Evolutionary conservation across 345 rosid species (phyloP).

Genomic region (Bretschneidera sinensis): DNA sequence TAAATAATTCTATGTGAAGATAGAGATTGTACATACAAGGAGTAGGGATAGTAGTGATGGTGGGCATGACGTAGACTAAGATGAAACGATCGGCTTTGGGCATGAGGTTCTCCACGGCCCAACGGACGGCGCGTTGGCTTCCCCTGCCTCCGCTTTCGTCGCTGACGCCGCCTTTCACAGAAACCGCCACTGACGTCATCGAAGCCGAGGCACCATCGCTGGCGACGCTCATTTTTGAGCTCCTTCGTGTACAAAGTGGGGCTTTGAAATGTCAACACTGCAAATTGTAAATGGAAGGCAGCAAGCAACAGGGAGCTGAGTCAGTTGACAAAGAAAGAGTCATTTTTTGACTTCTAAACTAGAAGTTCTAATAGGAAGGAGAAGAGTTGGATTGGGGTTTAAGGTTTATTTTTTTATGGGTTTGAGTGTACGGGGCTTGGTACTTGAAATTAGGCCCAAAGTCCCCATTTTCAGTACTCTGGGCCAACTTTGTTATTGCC

Average conservation of each 20-base stretch:
- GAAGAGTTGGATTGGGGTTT: too few species aligned
- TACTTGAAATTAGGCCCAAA: too few species aligned
- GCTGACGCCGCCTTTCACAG: conserved; percentile 54
- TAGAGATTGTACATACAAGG: conserved; percentile 45
- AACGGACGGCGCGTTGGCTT: conserved; percentile 74
- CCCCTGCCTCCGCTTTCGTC: conserved; percentile 45
- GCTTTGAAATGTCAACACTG: neutral
- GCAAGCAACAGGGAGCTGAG: neutral
- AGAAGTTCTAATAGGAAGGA: too few species aligned
- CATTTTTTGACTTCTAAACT: too few species aligned
- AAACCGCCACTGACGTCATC: conserved; percentile 41
- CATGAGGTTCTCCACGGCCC: conserved; percentile 60
- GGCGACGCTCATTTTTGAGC: conserved; percentile 12
- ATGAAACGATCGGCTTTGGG: conserved; percentile 47
- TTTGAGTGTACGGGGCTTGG: too few species aligned
- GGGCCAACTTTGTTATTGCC: too few species aligned
- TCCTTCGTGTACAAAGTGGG: conserved; percentile 8
- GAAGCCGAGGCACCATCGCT: conserved; percentile 19
- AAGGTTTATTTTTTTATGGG: too few species aligned
- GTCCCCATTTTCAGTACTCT: too few species aligned
- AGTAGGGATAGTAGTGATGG: conserved; percentile 55
- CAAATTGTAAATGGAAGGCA: neutral
- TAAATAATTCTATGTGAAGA: neutral
- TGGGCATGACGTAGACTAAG: conserved; percentile 73
- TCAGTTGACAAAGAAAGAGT: too few species aligned